These are phyloP conservation scores for Tolypocladium endophyticum DNA, from an alignment of 2,329 filamentous ascomycete genomes.

Conservation along the genomic window DNA sequence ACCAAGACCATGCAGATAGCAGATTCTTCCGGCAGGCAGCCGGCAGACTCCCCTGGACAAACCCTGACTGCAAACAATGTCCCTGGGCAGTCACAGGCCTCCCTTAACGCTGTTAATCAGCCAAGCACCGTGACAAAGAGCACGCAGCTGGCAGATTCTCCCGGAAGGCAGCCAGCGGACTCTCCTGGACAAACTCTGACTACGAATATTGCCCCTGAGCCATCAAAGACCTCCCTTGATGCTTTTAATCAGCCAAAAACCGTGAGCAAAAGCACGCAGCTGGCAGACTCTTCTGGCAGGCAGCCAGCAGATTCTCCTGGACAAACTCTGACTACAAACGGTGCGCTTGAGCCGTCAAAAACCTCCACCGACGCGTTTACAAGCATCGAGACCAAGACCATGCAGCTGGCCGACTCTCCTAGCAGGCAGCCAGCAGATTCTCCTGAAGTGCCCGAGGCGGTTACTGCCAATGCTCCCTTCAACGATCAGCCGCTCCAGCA, in stretches of 20 bases:
- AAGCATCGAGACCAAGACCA: slow-evolving; percentile 10
- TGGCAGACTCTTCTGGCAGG: not conserved
- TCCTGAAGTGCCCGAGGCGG: slow-evolving; percentile 4
- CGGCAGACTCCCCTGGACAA: too few relatives aligned
- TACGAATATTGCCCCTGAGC: not conserved
- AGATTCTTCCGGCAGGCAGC: slow-evolving; percentile 1
- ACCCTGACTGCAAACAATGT: slow-evolving; percentile 2
- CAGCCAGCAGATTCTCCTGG: too few relatives aligned
- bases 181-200: slow-evolving; percentile 7
- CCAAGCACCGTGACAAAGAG: slow-evolving; percentile 10
- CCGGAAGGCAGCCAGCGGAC: too few relatives aligned
- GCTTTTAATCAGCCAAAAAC: not conserved
- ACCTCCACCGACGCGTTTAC: not conserved
- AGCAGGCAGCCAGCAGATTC: too few relatives aligned
- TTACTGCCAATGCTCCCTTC: slow-evolving; percentile 2
- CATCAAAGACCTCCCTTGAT: not conserved
- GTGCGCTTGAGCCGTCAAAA: not conserved
- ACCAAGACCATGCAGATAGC: slow-evolving; percentile 12
- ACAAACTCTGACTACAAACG: slow-evolving; percentile 2
- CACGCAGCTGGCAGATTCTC: slow-evolving; percentile 3
- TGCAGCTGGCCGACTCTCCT: too few relatives aligned
- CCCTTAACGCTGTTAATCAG: not conserved
- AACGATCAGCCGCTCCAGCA: not conserved
- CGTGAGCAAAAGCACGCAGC: slow-evolving; percentile 12
- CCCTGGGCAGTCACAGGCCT: not conserved